Conservation (phyloP, 148 eudicot genomes). For the Fagopyrum esculentum region DNA sequence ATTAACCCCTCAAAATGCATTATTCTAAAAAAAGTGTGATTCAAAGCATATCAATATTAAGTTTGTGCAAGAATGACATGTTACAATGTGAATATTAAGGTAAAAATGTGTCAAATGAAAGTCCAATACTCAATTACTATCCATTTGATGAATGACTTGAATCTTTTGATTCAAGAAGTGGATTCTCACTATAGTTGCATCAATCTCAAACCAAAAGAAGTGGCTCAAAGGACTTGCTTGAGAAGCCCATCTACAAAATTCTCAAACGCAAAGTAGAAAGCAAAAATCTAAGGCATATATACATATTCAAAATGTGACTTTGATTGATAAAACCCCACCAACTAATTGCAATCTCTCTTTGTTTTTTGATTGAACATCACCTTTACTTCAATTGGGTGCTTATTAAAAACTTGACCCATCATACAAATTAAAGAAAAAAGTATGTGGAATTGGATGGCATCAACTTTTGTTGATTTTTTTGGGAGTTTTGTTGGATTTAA, state of each 20-base stretch:
- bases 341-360: conserved; percentile 4
- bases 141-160: neutral
- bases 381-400: neutral
- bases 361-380: conserved; percentile 7
- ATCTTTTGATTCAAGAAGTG: neutral
- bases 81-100: neutral
- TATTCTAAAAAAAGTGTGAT: no score
- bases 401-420: neutral
- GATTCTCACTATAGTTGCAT: neutral
- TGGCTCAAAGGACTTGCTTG: neutral
- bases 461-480: neutral
- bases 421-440: neutral
- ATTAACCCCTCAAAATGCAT: no score
- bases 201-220: neutral
- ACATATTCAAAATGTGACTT: conserved; percentile 1
- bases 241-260: neutral
- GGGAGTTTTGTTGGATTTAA: no score
- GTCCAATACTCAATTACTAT: neutral
- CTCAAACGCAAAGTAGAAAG: neutral
- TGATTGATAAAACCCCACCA: conserved; percentile 11
- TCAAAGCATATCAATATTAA: neutral
- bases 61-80: conserved; percentile 1
- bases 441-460: neutral
- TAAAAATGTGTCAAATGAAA: conserved; percentile 4
- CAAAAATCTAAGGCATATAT: neutral